Conservation (phyloP, 352 stramenopile species). For the Globisporangium sylvaticum region DNA sequence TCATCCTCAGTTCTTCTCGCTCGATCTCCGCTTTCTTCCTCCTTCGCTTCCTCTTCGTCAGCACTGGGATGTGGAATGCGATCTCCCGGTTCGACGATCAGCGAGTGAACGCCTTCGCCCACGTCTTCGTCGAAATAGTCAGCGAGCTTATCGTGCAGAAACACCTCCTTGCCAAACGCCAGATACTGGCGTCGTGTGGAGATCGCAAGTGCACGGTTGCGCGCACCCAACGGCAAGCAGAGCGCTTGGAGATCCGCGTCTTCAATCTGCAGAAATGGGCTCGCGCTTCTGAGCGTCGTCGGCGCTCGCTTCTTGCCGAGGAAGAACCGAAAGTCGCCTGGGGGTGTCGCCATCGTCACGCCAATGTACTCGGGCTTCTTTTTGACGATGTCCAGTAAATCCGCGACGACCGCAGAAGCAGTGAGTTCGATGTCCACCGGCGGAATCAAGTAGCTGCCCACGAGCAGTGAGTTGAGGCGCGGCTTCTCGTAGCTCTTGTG, state of each 20-base stretch:
- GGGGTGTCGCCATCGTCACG: neutral
- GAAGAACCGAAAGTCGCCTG: neutral
- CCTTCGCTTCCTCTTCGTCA: neutral
- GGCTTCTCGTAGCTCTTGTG: neutral
- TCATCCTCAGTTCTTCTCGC: neutral
- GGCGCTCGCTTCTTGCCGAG: neutral
- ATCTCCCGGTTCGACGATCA: neutral
- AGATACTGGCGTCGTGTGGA: neutral
- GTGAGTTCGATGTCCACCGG: neutral
- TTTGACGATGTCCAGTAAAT: neutral
- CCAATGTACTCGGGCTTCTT: neutral
- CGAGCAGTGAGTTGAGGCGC: neutral
- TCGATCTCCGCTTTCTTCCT: neutral
- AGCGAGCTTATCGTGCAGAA: neutral
- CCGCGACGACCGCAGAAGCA: neutral
- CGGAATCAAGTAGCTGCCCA: neutral
- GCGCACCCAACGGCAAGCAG: neutral
- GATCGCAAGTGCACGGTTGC: neutral
- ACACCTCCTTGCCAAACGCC: neutral
- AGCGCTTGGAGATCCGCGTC: neutral
- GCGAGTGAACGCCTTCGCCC: neutral
- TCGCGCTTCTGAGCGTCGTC: neutral
- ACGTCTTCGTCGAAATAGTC: neutral
- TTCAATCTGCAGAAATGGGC: neutral
- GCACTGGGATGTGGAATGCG: neutral